Conservation (phyloP, 192 early-diverging fungal genomes). For the Backusella circina region DNA sequence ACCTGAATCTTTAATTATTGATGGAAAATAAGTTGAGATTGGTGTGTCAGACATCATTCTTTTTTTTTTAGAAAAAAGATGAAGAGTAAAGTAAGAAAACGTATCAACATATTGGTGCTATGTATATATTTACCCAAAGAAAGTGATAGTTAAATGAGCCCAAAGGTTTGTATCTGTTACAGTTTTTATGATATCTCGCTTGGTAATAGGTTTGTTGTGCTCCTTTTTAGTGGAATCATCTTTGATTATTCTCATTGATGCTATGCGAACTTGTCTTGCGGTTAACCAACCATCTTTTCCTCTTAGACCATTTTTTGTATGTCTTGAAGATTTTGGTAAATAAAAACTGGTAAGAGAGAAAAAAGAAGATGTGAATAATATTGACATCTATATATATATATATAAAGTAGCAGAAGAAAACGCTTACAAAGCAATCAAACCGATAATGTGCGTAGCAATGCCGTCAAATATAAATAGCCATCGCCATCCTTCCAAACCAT, state of each 20-base stretch:
- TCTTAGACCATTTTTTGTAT: slow-evolving; percentile 24
- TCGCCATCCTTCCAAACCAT: slow-evolving; percentile 54
- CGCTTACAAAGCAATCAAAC: slow-evolving; percentile 40
- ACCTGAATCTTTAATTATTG: slow-evolving; percentile 12
- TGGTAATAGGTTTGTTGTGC: slow-evolving; percentile 14
- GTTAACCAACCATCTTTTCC: slow-evolving; percentile 38
- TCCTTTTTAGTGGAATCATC: slow-evolving; percentile 52
- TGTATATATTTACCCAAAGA: neutral
- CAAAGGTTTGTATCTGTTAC: slow-evolving; percentile 14
- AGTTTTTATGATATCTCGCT: neutral
- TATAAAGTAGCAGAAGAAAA: no score
- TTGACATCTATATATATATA: neutral
- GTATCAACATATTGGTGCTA: neutral
- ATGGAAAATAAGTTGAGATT: slow-evolving; percentile 10
- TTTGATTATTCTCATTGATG: slow-evolving; percentile 51
- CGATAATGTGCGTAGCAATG: slow-evolving; percentile 47
- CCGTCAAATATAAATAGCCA: slow-evolving; percentile 69
- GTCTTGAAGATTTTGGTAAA: slow-evolving; percentile 42
- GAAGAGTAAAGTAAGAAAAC: neutral
- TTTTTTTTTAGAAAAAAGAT: neutral
- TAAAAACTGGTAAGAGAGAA: slow-evolving; percentile 30
- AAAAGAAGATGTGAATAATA: neutral
- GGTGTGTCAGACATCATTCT: slow-evolving; percentile 13
- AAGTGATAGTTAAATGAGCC: slow-evolving; percentile 16
- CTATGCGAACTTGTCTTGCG: slow-evolving; percentile 47